Conservation (phyloP, 441 rosid species). For the Pelargonium cotyledonis region DNA sequence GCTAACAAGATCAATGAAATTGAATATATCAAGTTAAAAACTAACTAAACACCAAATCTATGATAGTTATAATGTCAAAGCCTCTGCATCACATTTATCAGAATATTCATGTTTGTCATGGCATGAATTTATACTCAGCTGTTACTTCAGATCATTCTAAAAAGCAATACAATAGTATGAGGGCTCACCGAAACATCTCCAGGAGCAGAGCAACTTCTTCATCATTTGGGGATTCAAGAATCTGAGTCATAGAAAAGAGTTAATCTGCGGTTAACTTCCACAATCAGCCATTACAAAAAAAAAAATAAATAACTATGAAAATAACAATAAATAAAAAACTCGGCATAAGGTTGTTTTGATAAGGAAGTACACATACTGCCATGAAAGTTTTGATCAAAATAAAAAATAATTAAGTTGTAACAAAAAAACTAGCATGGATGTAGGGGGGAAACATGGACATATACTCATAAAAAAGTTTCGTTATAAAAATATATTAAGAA, state of each 20-base stretch:
- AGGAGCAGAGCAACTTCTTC: conserved; percentile 84
- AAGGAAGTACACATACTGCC: background rate
- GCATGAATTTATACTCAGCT: conserved; percentile 3
- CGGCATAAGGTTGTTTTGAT: background rate
- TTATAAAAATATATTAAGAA: background rate
- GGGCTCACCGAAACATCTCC: conserved; percentile 79
- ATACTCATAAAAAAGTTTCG: background rate
- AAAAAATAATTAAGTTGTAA: background rate
- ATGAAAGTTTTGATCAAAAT: conserved; percentile 3
- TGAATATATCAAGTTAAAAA: conserved; percentile 1
- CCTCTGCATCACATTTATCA: background rate
- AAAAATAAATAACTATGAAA: background rate
- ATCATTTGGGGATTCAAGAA: conserved; percentile 88
- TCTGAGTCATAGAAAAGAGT: conserved; percentile 52
- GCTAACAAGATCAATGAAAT: background rate
- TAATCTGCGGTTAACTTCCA: conserved; percentile 28
- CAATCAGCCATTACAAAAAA: conserved; percentile 22
- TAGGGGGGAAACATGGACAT: background rate
- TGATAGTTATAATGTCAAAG: background rate
- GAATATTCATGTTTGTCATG: conserved; percentile 3
- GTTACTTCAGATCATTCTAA: conserved; percentile 12
- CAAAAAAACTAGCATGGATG: background rate
- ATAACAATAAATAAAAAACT: background rate
- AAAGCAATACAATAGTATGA: conserved; percentile 12
- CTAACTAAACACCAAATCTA: background rate